phyloP scores from a whole-genome alignment of 2,329 filamentous ascomycete species.

The Juglanconis sp. region DNA sequence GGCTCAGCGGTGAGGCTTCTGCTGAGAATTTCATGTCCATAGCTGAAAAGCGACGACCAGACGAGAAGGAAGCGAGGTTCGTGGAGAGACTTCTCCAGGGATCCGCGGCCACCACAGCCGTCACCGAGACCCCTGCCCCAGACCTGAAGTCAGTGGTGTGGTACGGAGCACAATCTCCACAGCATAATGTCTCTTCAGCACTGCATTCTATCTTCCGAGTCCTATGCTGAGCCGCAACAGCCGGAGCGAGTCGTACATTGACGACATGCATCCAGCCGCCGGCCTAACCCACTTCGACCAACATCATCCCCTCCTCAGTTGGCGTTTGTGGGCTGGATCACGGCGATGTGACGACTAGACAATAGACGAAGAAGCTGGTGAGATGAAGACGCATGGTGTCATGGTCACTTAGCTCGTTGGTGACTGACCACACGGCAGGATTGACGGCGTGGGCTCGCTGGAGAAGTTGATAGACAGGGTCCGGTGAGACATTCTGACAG shows the following conservation, averaged over 20 bases:
- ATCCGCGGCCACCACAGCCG: not conserved
- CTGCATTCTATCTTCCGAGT: not conserved
- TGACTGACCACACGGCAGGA: not conserved
- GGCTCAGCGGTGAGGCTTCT: not conserved
- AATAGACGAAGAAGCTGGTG: not conserved
- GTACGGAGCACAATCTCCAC: not conserved
- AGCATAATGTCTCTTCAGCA: not conserved
- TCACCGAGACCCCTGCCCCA: not conserved
- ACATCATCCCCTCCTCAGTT: not conserved
- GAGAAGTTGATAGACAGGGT: not conserved
- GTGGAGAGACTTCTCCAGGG: not conserved
- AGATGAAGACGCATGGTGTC: not conserved
- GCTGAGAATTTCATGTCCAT: conserved; percentile 13
- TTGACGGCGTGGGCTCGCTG: not conserved
- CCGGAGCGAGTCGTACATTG: not conserved
- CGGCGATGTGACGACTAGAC: not conserved
- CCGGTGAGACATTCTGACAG: not conserved
- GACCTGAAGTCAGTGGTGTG: not conserved
- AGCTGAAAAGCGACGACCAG: not conserved
- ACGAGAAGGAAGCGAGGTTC: too few relatives aligned
- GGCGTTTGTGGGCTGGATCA: not conserved
- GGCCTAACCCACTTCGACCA: not conserved
- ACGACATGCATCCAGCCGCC: not conserved
- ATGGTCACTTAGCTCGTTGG: not conserved
- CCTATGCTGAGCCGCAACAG: not conserved